Conservation (phyloP, 192 early-diverging fungal species). For the Glomus cerebriforme region DNA sequence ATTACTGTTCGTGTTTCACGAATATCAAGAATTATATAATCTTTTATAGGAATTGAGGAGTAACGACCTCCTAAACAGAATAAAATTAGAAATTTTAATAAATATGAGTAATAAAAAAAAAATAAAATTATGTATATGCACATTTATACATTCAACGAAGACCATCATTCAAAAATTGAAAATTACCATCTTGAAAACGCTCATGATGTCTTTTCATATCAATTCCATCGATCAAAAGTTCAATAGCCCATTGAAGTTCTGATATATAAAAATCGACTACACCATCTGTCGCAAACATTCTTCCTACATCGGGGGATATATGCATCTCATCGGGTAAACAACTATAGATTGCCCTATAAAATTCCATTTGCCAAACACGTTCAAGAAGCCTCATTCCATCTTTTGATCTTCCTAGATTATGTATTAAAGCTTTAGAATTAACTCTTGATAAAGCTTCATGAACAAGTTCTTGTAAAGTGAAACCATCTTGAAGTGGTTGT, state of each 20-base stretch:
- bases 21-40: slow-evolving; percentile 23
- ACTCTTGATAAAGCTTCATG: slow-evolving; percentile 22
- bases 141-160: too few relatives aligned
- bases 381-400: slow-evolving; percentile 28
- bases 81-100: neutral
- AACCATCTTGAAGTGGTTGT: slow-evolving; percentile 23
- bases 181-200: slow-evolving; percentile 28
- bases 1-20: slow-evolving; percentile 23
- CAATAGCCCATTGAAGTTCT: slow-evolving; percentile 31
- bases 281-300: slow-evolving; percentile 27
- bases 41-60: slow-evolving; percentile 27
- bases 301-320: slow-evolving; percentile 32
- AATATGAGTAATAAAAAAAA: neutral
- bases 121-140: neutral
- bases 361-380: slow-evolving; percentile 34
- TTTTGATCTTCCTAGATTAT: slow-evolving; percentile 28
- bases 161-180: neutral
- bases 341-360: slow-evolving; percentile 26
- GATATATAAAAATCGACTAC: slow-evolving; percentile 29
- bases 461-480: slow-evolving; percentile 16
- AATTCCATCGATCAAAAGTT: slow-evolving; percentile 28
- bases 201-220: slow-evolving; percentile 33
- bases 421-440: slow-evolving; percentile 22
- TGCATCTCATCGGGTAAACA: slow-evolving; percentile 30
- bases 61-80: slow-evolving; percentile 21